Base-by-base conservation (phyloP, 2,329 filamentous ascomycete genomes). In the Tolypocladium ovalisporum region DNA sequence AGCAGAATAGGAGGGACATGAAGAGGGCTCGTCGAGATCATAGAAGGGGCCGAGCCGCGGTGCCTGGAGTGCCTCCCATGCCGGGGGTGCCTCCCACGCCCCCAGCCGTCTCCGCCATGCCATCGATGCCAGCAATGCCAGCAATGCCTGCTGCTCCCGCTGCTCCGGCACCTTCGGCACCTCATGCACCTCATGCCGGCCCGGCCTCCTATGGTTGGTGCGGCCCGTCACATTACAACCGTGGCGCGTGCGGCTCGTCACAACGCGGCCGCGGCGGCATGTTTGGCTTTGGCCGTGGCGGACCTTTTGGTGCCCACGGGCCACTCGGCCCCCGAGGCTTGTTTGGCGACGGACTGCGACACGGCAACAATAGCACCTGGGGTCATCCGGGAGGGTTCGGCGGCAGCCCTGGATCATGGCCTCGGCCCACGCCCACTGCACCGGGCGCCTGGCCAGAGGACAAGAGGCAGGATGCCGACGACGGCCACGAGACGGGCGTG, bases 361-460 rank as follows among this genome's bases (percentile, higher is more conserved):
- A 13, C 29, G 27, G 47, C 12, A 29, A 34, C 29, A 34, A 13
- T 4, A 6, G 8, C 12, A 13, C 17, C 17, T 12, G 57, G 40
- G 36, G 42, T n/a, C 17, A n/a, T 15, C 40, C 27, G 6, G 44
- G 36, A 24, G 24, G 37, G n/a, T 9, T 19, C n/a, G 35, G 39
- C 27, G 42, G 55, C 27, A 36, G 55, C 29, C 40, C 54, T 29
- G 35, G 52, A 17, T 34, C 29, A 7, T 51, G 47, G 47, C 17
- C 19, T 22, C 47, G 35, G 13, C 36, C 32, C 51, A 34, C 40
- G 40, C 54, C 32, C 53, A 51, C 58, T 29, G 53, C 65, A 27
- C 68, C 71, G 0, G 71, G 71, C 8, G 66, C 69, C 7, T 74
- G 71, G 73, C 71, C 72, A 9, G 61, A 65, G 24, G 67, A 73